A percentile compares a stretch with the other conserved stretches of the same genome.
phyloP scores from a whole-genome alignment of 305 asterid genomes.

The Solanum hybrid region DNA sequence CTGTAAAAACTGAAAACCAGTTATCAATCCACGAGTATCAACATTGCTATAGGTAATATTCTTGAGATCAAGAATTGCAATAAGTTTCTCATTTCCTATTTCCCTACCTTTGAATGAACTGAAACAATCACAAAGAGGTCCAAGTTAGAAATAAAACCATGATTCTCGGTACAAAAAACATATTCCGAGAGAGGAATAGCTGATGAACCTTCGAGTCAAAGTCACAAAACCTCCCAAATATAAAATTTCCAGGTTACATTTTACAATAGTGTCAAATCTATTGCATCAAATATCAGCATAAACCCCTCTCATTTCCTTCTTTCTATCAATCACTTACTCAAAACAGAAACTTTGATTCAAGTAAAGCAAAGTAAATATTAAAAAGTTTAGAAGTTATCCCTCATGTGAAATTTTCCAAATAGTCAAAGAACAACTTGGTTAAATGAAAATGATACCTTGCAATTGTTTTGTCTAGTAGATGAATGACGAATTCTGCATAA shows the following conservation, averaged over 20 bases:
- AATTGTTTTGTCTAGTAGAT: slow-evolving; percentile 64
- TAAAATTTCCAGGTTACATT: not conserved
- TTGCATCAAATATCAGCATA: not conserved
- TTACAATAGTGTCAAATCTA: not conserved
- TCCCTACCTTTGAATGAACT: slow-evolving; percentile 49
- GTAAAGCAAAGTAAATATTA: not conserved
- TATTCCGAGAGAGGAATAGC: not conserved
- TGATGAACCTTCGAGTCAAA: not conserved
- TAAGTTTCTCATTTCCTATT: slow-evolving; percentile 57
- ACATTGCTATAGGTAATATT: slow-evolving; percentile 47
- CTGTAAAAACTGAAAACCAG: slow-evolving; percentile 81
- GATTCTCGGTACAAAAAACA: not conserved
- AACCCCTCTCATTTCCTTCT: too few relatives aligned
- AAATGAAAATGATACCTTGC: slow-evolving; percentile 49
- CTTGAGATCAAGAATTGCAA: slow-evolving; percentile 53
- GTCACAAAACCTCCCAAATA: not conserved
- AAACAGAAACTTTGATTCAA: not conserved
- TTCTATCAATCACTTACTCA: too few relatives aligned
- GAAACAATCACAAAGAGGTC: slow-evolving; percentile 16
- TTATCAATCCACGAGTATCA: slow-evolving; percentile 63
- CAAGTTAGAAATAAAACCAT: not conserved
- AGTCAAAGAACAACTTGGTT: not conserved
- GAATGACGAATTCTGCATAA: slow-evolving; percentile 69
- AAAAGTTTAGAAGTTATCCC: not conserved
- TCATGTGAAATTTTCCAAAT: not conserved